Base-by-base conservation (phyloP, 2,329 filamentous ascomycete genomes). In the Colletotrichum sp. region DNA sequence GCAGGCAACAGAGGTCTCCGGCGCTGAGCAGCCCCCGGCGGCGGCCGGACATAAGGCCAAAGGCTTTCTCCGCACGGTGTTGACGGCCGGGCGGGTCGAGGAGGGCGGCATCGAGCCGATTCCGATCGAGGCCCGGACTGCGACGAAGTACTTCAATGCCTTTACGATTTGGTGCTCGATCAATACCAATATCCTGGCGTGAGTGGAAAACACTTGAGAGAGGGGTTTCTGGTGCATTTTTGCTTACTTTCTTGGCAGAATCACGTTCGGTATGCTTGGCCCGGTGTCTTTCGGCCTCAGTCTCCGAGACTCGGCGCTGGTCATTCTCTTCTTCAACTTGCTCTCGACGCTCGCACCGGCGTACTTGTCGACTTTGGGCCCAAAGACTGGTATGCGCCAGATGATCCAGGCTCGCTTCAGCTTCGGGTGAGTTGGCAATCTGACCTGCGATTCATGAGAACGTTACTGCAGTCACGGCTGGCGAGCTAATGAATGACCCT, bases 291-390 rank as follows among this genome's bases (percentile, higher is more conserved):
- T 79, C 58, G 86, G 86, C 1, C 81, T 89, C 15, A 83, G 83
- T 60, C 81, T 89, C 6, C 82, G 85, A 68, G 85, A 87, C 67
- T 82, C 83, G 22, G 82, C 86, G 2, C 81, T 89, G 4, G 81
- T 88, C 15, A 88, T 88, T 61, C 77, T 89, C 13, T 89, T 89
- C 81, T 88, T 89, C 80, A 85, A 82, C 8, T 76, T 88, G 18
- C 65, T 87, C 9, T 84, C 84, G 1, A 76, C 87, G 5, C 83
- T 85, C 15, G 66, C 77, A 0, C 83, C 86, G 13, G 86, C 86
- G 3, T 87, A 84, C 68, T 76, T 88, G 62, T 85, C 84, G 8
- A 87, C 84, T 0, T 82, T 86, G 73, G 86, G 86, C 0, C 85
- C 87, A 6, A 83, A 82, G 75, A 88, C 86, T 10, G 87, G 87